Percentiles rank a stretch among this genome's conserved stretches.
Conservation (phyloP, 345 rosid species). For the Brassica nigra region DNA sequence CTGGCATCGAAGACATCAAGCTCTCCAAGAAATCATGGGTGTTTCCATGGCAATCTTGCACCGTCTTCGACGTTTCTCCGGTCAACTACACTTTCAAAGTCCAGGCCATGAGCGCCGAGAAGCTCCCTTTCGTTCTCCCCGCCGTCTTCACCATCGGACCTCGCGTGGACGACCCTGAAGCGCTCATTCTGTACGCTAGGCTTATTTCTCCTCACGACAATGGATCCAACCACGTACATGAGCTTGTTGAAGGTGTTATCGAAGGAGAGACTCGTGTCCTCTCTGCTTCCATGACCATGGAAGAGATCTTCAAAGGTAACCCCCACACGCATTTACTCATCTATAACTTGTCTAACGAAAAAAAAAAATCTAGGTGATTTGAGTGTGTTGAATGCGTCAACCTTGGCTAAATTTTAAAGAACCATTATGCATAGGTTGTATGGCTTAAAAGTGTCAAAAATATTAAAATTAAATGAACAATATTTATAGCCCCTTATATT, state of each 20-base stretch:
- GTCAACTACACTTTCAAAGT: slow-evolving; percentile 85
- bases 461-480: too few species aligned
- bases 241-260: slow-evolving; percentile 77
- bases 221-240: slow-evolving; percentile 63
- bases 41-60: slow-evolving; percentile 61
- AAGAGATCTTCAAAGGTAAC: slow-evolving; percentile 63
- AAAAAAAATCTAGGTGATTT: background rate
- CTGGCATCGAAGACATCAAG: slow-evolving; percentile 60
- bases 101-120: slow-evolving; percentile 91
- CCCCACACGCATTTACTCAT: background rate
- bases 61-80: slow-evolving; percentile 67
- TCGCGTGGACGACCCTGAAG: slow-evolving; percentile 50
- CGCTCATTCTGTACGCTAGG: slow-evolving; percentile 65
- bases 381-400: background rate
- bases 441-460: too few species aligned
- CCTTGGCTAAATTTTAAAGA: background rate
- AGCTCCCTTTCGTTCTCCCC: slow-evolving; percentile 75
- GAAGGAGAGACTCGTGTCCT: slow-evolving; percentile 89
- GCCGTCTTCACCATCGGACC: slow-evolving; percentile 85
- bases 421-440: too few species aligned
- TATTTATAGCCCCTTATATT: background rate
- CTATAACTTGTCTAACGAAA: background rate
- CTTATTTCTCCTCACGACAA: slow-evolving; percentile 71
- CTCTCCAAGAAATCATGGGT: slow-evolving; percentile 72
- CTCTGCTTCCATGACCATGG: slow-evolving; percentile 94